A percentile compares a stretch with the other conserved stretches of the same genome.
Evolutionary conservation across 768 basidiomycete genomes (phyloP).

Genomic region (Strobilomyces confusus): DNA sequence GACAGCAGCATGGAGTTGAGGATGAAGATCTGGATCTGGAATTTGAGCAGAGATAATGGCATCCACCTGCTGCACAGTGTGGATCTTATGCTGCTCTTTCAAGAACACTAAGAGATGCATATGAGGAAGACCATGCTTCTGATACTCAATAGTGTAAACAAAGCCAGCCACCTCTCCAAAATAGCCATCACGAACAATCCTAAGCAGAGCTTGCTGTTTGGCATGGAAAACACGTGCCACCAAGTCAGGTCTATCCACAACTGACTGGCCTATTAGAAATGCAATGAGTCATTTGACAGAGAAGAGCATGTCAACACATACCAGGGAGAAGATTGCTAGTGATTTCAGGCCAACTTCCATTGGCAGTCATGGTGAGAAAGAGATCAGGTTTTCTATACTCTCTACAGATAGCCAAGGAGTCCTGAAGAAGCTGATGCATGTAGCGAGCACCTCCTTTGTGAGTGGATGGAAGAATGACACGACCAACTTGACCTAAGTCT

Average conservation of each 20-base stretch:
- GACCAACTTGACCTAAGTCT: slow-evolving; percentile 31
- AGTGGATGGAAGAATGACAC: slow-evolving; percentile 37
- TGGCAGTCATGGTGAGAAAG: slow-evolving; percentile 52
- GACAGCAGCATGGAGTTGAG: slow-evolving; percentile 20
- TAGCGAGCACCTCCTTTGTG: slow-evolving; percentile 39
- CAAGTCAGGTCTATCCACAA: slow-evolving; percentile 49
- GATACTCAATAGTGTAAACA: slow-evolving; percentile 46
- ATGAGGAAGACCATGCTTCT: neutral
- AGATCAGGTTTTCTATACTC: slow-evolving; percentile 38
- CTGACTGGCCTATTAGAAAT: slow-evolving; percentile 26
- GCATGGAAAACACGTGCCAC: slow-evolving; percentile 11
- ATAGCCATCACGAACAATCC: neutral
- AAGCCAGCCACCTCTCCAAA: slow-evolving; percentile 31
- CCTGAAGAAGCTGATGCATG: slow-evolving; percentile 43
- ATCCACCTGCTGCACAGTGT: neutral
- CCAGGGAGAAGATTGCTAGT: slow-evolving; percentile 33
- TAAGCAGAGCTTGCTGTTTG: neutral
- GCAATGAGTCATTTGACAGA: neutral
- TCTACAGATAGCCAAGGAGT: slow-evolving; percentile 42
- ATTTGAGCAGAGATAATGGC: neutral
- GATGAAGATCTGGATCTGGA: neutral
- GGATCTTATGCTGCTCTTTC: neutral
- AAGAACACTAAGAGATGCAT: neutral
- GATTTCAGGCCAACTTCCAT: slow-evolving; percentile 50
- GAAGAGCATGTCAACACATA: no score